These are phyloP conservation scores for Coemansia sp. DNA, from an alignment of 192 early-diverging fungal species.

Conservation along the genomic window DNA sequence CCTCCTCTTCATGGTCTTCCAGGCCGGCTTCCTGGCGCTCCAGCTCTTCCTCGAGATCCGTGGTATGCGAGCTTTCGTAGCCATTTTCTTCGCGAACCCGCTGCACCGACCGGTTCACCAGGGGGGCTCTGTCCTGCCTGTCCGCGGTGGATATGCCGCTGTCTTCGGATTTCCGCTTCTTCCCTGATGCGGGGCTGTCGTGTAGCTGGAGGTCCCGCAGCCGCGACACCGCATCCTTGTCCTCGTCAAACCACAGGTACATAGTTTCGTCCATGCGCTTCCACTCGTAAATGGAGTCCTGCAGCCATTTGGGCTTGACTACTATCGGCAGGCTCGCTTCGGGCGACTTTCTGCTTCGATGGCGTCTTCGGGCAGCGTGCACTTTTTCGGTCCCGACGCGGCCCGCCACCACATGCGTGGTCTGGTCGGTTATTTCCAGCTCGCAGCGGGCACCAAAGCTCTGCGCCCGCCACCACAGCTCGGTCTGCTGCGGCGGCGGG, in stretches of 20 bases:
- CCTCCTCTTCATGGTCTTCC: slow-evolving; percentile 52
- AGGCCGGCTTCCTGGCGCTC: slow-evolving; percentile 53
- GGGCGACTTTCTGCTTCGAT: slow-evolving; percentile 54
- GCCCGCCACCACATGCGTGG: slow-evolving; percentile 88
- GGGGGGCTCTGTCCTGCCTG: not conserved
- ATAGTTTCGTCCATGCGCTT: slow-evolving; percentile 62
- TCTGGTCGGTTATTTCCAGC: slow-evolving; percentile 55
- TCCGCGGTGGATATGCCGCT: slow-evolving; percentile 1
- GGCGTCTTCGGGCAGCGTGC: slow-evolving; percentile 56
- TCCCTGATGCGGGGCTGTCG: not conserved
- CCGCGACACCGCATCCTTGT: slow-evolving; percentile 18
- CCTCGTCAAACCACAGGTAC: slow-evolving; percentile 56
- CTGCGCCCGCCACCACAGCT: slow-evolving; percentile 77
- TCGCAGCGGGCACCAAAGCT: slow-evolving; percentile 82
- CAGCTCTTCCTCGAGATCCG: slow-evolving; percentile 49
- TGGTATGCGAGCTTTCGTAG: slow-evolving; percentile 51
- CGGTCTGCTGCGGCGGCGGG: slow-evolving; percentile 60
- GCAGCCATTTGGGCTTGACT: slow-evolving; percentile 57
- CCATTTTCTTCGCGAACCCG: slow-evolving; percentile 32
- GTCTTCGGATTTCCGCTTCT: slow-evolving; percentile 18
- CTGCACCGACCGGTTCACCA: not conserved
- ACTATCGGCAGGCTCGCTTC: slow-evolving; percentile 55
- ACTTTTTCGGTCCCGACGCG: slow-evolving; percentile 79
- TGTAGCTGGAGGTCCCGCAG: not conserved
- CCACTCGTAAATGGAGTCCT: slow-evolving; percentile 72